These are phyloP conservation scores for Fusarium setosum DNA, from an alignment of 2,329 filamentous ascomycete genomes.

Conservation along the genomic window DNA sequence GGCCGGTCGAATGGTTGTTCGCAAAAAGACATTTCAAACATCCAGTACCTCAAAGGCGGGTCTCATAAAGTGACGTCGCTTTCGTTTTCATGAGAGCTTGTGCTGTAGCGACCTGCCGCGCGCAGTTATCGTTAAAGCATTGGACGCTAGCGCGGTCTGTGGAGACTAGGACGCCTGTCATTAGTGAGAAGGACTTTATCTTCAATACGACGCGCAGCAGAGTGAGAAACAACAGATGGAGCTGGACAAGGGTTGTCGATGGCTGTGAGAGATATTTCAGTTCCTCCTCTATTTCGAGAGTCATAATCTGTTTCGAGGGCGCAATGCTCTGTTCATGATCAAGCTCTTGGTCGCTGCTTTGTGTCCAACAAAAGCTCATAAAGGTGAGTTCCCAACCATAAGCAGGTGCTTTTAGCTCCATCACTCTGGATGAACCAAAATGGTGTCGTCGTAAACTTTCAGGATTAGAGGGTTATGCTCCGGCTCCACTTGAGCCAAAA, in stretches of 20 bases:
- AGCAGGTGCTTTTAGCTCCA: neutral
- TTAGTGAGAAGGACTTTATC: slow-evolving; percentile 14
- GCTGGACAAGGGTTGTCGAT: neutral
- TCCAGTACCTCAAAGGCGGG: slow-evolving; percentile 19
- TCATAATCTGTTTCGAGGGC: neutral
- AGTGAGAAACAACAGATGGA: neutral
- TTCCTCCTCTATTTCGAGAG: neutral
- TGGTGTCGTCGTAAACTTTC: neutral
- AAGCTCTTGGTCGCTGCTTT: neutral
- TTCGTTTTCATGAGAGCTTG: slow-evolving; percentile 9
- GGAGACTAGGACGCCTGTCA: neutral
- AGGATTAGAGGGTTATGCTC: neutral
- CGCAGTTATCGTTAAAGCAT: slow-evolving; percentile 27
- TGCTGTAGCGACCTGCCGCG: slow-evolving; percentile 28
- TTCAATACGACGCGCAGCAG: neutral
- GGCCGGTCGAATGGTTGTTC: slow-evolving; percentile 19
- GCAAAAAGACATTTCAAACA: slow-evolving; percentile 21
- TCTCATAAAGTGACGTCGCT: slow-evolving; percentile 17
- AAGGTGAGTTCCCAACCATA: neutral
- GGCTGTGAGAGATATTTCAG: neutral
- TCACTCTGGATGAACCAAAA: neutral
- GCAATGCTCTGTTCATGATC: neutral
- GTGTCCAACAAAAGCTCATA: neutral
- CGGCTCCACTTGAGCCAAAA: neutral
- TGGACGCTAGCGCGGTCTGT: neutral